These are phyloP conservation scores for Orbilia oligospora DNA, from an alignment of 2,329 filamentous ascomycete species.

Conservation along the genomic window DNA sequence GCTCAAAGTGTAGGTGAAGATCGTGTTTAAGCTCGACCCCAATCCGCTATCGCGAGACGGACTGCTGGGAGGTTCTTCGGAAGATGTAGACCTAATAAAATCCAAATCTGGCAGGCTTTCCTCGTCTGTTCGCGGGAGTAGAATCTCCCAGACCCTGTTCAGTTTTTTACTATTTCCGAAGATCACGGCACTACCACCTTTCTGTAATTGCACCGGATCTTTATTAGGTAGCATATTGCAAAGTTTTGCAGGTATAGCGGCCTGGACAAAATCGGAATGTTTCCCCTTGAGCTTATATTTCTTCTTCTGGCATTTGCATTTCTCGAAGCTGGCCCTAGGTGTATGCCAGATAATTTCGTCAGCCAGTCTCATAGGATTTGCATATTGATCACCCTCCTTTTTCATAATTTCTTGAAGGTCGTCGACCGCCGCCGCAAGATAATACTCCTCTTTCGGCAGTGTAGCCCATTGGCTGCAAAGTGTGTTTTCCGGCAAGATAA, in stretches of 20 bases:
- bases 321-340: too few relatives aligned
- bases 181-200: conserved; percentile 20
- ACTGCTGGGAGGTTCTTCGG: background rate
- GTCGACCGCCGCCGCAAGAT: conserved; percentile 64
- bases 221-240: background rate
- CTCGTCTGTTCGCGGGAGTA: too few relatives aligned
- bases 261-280: conserved; percentile 35
- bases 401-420: conserved; percentile 65
- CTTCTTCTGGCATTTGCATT: too few relatives aligned
- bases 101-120: too few relatives aligned
- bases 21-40: conserved; percentile 14
- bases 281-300: background rate
- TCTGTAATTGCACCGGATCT: background rate
- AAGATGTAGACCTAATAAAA: too few relatives aligned
- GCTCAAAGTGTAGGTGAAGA: background rate
- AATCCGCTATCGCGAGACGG: conserved; percentile 19
- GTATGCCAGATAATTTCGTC: conserved; percentile 62
- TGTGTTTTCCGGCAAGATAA: conserved; percentile 62
- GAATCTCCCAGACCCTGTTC: background rate
- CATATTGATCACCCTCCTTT: conserved; percentile 60
- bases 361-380: conserved; percentile 57
- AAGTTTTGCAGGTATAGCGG: conserved; percentile 13
- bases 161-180: conserved; percentile 25
- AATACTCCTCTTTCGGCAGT: conserved; percentile 64
- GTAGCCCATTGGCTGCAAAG: conserved; percentile 63